Conservation (phyloP, 2,329 filamentous ascomycete species). For the Westerdykella aurantiaca region DNA sequence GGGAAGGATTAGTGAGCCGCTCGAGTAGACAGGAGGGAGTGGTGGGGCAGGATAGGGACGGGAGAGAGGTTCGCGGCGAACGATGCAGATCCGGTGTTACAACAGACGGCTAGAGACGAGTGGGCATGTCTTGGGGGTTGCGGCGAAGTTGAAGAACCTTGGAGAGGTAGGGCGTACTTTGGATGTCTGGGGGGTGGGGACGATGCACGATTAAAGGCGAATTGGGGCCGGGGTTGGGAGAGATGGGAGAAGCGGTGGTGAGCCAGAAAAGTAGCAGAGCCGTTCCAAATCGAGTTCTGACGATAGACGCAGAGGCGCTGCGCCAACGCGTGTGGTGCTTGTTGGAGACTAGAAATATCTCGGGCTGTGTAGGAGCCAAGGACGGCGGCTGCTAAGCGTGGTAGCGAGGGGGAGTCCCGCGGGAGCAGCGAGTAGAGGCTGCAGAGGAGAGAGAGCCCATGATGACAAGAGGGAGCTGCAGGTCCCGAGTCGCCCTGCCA, state of each 20-base stretch:
- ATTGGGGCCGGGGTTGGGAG: constrained; percentile 19
- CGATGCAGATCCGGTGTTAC: constrained; percentile 29
- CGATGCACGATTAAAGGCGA: constrained; percentile 26
- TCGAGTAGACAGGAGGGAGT: constrained; percentile 23
- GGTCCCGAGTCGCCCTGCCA: constrained; percentile 19
- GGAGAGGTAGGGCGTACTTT: constrained; percentile 23
- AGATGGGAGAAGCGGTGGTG: constrained; percentile 18
- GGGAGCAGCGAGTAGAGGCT: constrained; percentile 10
- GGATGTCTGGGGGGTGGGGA: constrained; percentile 15
- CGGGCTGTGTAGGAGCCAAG: constrained; percentile 36
- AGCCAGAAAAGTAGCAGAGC: constrained; percentile 22
- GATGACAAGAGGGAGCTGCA: constrained; percentile 14
- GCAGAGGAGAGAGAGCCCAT: constrained; percentile 14
- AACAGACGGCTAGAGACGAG: constrained; percentile 27
- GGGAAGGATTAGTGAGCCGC: constrained; percentile 18
- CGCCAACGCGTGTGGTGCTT: constrained; percentile 20
- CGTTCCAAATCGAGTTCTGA: constrained; percentile 33
- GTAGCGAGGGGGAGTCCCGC: constrained; percentile 8
- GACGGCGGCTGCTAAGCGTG: constrained; percentile 14
- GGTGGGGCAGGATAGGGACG: constrained; percentile 21
- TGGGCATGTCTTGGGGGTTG: constrained; percentile 25
- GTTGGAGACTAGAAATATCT: constrained; percentile 34
- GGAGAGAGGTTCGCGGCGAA: constrained; percentile 16
- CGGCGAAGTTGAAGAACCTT: constrained; percentile 18
- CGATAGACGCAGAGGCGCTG: constrained; percentile 28